Conservation (phyloP, 2,329 filamentous ascomycete species). For the Hypoxylon sp. region DNA sequence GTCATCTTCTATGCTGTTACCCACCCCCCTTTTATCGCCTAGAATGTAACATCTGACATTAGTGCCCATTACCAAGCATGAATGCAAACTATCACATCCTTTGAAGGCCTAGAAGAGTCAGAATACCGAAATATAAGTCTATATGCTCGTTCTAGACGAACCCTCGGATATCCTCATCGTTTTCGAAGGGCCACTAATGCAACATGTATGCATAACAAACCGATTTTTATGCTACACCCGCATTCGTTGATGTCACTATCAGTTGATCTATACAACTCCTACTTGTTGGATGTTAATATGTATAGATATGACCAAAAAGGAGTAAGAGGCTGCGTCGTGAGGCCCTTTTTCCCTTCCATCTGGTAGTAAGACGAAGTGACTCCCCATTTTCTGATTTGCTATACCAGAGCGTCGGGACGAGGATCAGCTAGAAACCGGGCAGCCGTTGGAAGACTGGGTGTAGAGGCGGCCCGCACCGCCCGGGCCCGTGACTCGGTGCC, state of each 20-base stretch:
- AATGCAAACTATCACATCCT: background rate
- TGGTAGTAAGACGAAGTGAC: constrained; percentile 11
- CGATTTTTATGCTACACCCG: background rate
- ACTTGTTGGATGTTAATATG: constrained; percentile 29
- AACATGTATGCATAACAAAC: constrained; percentile 27
- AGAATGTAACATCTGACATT: constrained; percentile 1
- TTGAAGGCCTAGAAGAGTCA: background rate
- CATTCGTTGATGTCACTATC: constrained; percentile 30
- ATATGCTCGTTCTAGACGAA: constrained; percentile 18
- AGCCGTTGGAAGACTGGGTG: constrained; percentile 14
- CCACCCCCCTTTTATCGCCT: background rate
- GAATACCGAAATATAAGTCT: background rate
- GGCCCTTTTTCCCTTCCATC: background rate
- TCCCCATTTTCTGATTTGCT: constrained; percentile 4
- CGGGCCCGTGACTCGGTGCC: constrained; percentile 29
- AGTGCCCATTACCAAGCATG: background rate
- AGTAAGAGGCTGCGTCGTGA: background rate
- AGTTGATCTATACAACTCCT: constrained; percentile 21
- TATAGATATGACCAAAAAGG: constrained; percentile 10
- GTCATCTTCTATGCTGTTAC: constrained; percentile 3
- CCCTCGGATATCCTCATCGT: constrained; percentile 22
- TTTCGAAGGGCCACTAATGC: constrained; percentile 33
- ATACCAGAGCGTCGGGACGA: constrained; percentile 33
- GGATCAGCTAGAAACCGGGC: constrained; percentile 9
- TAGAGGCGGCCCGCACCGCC: constrained; percentile 40